These are phyloP conservation scores for Jimgerdemannia flammicorona DNA, from an alignment of 192 early-diverging fungal genomes.

Conservation along the genomic window DNA sequence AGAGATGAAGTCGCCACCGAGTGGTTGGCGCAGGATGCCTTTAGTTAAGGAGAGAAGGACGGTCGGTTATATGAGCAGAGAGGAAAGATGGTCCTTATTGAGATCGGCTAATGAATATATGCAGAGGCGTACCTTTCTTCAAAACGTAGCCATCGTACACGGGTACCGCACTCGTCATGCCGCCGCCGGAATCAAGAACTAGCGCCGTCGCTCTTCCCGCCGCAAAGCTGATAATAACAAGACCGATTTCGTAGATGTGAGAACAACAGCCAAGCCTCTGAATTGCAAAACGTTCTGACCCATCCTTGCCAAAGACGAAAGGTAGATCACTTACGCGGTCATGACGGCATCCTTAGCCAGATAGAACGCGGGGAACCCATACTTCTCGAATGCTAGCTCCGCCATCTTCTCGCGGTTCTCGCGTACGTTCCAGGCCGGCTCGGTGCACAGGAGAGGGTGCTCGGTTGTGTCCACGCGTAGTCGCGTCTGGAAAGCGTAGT, in stretches of 20 bases:
- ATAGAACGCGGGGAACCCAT: slow-evolving; percentile 90
- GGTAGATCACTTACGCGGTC: slow-evolving; percentile 61
- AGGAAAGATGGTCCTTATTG: neutral
- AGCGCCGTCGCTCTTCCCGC: slow-evolving; percentile 84
- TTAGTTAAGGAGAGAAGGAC: neutral
- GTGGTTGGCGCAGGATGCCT: slow-evolving; percentile 59
- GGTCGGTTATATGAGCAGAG: slow-evolving; percentile 1
- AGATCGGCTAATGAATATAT: neutral
- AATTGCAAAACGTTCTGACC: neutral
- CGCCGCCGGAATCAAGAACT: slow-evolving; percentile 90
- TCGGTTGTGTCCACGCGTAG: slow-evolving; percentile 74
- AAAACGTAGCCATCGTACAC: slow-evolving; percentile 96
- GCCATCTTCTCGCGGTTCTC: slow-evolving; percentile 81
- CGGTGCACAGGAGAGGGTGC: slow-evolving; percentile 89
- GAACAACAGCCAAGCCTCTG: too few relatives aligned
- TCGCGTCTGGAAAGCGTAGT: slow-evolving; percentile 71
- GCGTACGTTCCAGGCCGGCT: slow-evolving; percentile 89
- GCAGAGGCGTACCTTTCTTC: slow-evolving; percentile 66
- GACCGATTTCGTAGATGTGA: neutral
- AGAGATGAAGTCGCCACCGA: slow-evolving; percentile 85
- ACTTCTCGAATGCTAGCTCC: slow-evolving; percentile 96
- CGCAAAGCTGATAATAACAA: slow-evolving; percentile 62
- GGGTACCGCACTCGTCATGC: slow-evolving; percentile 86
- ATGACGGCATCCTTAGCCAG: slow-evolving; percentile 89
- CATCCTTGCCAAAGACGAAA: slow-evolving; percentile 6